These are phyloP conservation scores for Globisporangium radiosum DNA, from an alignment of 352 stramenopile species.

Conservation along the genomic window DNA sequence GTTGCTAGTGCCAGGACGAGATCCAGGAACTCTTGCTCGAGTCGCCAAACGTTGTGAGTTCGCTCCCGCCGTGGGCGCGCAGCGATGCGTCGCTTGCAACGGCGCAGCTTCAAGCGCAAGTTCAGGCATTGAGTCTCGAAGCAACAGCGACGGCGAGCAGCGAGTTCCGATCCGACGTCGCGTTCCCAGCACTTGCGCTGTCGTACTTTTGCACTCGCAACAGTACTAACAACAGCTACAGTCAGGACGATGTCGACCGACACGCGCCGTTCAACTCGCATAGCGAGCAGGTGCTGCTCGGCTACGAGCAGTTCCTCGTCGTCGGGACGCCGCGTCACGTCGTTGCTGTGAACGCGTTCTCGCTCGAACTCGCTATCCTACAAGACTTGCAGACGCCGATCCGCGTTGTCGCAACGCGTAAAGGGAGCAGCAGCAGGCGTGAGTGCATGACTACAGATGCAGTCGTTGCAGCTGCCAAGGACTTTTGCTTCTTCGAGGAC, in stretches of 20 bases:
- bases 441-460: background rate
- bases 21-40: conserved; percentile 33
- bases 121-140: conserved; percentile 11
- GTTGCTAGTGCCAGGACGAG: conserved; percentile 27
- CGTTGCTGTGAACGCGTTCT: conserved; percentile 59
- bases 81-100: conserved; percentile 33
- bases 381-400: conserved; percentile 39
- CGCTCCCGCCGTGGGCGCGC: conserved; percentile 55
- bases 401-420: background rate
- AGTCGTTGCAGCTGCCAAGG: conserved; percentile 42
- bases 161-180: conserved; percentile 28
- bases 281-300: conserved; percentile 38
- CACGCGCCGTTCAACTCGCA: conserved; percentile 36
- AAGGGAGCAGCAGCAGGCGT: background rate
- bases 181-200: conserved; percentile 38
- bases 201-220: conserved; percentile 36
- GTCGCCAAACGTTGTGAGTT: conserved; percentile 62
- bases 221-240: background rate
- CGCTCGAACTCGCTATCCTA: conserved; percentile 49
- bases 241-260: background rate
- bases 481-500: conserved; percentile 41
- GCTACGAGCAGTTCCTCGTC: conserved; percentile 47
- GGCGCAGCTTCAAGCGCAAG: conserved; percentile 27
- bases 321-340: conserved; percentile 41
- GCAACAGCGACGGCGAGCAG: background rate